Percentiles rank a stretch among this genome's conserved stretches.
phyloP scores from a whole-genome alignment of 2,329 filamentous ascomycete genomes.

The Fusarium protoensiforme region DNA sequence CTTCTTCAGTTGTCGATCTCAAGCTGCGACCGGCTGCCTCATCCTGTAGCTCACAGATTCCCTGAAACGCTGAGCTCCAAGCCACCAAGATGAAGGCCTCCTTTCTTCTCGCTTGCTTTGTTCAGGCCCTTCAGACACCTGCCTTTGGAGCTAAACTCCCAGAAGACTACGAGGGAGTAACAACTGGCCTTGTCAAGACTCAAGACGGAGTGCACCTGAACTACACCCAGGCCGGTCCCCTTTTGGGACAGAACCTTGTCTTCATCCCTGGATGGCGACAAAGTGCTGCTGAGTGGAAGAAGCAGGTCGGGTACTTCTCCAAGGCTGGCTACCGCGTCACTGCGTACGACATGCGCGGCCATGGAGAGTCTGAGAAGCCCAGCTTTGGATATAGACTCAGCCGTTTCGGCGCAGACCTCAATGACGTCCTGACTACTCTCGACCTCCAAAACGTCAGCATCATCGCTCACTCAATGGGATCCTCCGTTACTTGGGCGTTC shows the following conservation, averaged over 20 bases:
- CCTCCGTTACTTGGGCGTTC: conserved; percentile 46
- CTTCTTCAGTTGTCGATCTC: too few relatives aligned
- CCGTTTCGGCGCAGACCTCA: conserved; percentile 44
- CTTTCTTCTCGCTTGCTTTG: too few relatives aligned
- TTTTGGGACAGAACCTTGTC: conserved; percentile 40
- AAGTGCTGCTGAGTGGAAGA: conserved; percentile 45
- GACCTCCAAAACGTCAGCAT: conserved; percentile 45
- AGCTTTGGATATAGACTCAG: conserved; percentile 43
- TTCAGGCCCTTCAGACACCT: too few relatives aligned
- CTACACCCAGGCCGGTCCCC: conserved; percentile 42
- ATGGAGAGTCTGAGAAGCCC: conserved; percentile 49
- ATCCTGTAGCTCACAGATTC: too few relatives aligned
- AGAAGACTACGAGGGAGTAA: too few relatives aligned
- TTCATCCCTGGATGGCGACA: conserved; percentile 49
- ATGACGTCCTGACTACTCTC: conserved; percentile 42
- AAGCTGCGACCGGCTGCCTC: too few relatives aligned
- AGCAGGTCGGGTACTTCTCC: conserved; percentile 45
- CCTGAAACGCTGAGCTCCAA: too few relatives aligned
- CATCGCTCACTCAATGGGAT: conserved; percentile 51
- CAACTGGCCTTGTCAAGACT: conserved; percentile 12
- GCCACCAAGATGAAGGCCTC: too few relatives aligned
- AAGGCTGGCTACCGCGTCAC: conserved; percentile 43
- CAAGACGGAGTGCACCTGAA: conserved; percentile 43
- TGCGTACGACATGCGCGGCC: conserved; percentile 47
- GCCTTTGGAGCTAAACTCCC: too few relatives aligned